Conservation (phyloP, 805 yeast species). For the Jamesozyma jinghongensis region DNA sequence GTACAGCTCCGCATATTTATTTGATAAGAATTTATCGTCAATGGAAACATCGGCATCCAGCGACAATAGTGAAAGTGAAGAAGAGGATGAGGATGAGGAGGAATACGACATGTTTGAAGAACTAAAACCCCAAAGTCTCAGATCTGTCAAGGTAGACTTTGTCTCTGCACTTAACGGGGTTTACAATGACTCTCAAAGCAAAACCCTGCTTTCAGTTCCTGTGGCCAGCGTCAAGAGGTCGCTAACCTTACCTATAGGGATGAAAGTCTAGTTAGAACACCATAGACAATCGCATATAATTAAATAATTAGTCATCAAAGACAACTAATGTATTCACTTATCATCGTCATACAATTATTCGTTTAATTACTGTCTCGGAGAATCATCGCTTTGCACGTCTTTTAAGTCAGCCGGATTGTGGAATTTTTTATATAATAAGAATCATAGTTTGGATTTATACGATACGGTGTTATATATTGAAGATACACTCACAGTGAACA, state of each 20-base stretch:
- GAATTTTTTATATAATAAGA: too few relatives aligned
- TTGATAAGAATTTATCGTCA: slow-evolving; percentile 4
- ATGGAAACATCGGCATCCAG: neutral
- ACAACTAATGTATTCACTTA: neutral
- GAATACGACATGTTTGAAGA: slow-evolving; percentile 1
- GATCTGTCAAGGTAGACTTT: slow-evolving; percentile 2
- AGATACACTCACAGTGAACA: too few relatives aligned
- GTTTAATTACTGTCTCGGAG: neutral
- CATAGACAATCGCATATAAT: too few relatives aligned
- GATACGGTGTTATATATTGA: too few relatives aligned
- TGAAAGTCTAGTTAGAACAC: slow-evolving; percentile 16
- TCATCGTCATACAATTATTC: neutral
- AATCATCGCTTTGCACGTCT: too few relatives aligned
- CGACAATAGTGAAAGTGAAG: slow-evolving; percentile 3
- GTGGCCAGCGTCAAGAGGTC: slow-evolving; percentile 19
- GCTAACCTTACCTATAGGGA: slow-evolving; percentile 26
- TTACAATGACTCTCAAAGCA: slow-evolving; percentile 3
- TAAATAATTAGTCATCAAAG: neutral
- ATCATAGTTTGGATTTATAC: too few relatives aligned
- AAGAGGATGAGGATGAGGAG: slow-evolving; percentile 5
- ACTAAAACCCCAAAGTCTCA: neutral
- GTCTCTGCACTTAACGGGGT: slow-evolving; percentile 7
- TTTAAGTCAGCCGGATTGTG: too few relatives aligned
- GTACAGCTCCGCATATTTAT: slow-evolving; percentile 1
- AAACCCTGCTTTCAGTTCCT: slow-evolving; percentile 16